Evolutionary conservation across 768 basidiomycete genomes (phyloP).

Genomic region (Leucocoprinus leucothites): DNA sequence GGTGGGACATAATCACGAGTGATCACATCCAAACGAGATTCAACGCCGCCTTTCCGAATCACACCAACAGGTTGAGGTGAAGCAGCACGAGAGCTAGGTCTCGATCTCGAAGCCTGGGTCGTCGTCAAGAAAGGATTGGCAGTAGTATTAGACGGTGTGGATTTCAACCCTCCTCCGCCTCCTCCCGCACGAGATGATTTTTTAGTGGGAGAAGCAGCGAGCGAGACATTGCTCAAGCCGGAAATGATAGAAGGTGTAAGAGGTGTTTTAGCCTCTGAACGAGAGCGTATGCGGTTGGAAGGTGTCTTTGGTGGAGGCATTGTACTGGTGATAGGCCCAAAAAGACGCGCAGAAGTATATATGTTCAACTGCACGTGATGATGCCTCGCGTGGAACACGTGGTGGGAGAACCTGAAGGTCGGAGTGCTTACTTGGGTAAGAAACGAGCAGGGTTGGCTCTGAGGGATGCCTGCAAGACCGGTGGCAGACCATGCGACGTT

Average conservation of each 20-base stretch:
- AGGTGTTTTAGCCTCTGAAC: slow-evolving; percentile 49
- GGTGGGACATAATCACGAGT: slow-evolving; percentile 76
- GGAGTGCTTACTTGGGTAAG: not conserved
- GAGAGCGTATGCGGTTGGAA: slow-evolving; percentile 36
- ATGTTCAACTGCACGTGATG: slow-evolving; percentile 4
- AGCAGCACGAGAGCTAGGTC: slow-evolving; percentile 25
- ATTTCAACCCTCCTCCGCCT: slow-evolving; percentile 6
- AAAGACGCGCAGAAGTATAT: too few relatives aligned
- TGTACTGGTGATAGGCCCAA: not conserved
- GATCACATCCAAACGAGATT: slow-evolving; percentile 74
- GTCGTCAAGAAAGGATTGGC: slow-evolving; percentile 1
- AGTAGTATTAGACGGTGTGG: not conserved
- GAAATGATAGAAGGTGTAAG: slow-evolving; percentile 44
- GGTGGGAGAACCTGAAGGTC: too few relatives aligned
- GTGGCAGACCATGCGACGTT: slow-evolving; percentile 67
- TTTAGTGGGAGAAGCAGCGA: slow-evolving; percentile 31
- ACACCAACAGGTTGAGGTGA: slow-evolving; percentile 44
- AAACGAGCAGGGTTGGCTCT: too few relatives aligned
- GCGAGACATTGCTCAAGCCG: slow-evolving; percentile 38
- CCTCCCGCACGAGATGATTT: slow-evolving; percentile 21
- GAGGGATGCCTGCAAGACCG: not conserved
- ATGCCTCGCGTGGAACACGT: slow-evolving; percentile 1
- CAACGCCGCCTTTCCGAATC: slow-evolving; percentile 73
- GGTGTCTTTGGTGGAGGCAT: slow-evolving; percentile 52
- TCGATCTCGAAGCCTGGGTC: slow-evolving; percentile 9